Percentiles rank a stretch among this genome's conserved stretches.
These are phyloP conservation scores for Candida tibetensis DNA, from an alignment of 805 yeast species.

Conservation along the genomic window DNA sequence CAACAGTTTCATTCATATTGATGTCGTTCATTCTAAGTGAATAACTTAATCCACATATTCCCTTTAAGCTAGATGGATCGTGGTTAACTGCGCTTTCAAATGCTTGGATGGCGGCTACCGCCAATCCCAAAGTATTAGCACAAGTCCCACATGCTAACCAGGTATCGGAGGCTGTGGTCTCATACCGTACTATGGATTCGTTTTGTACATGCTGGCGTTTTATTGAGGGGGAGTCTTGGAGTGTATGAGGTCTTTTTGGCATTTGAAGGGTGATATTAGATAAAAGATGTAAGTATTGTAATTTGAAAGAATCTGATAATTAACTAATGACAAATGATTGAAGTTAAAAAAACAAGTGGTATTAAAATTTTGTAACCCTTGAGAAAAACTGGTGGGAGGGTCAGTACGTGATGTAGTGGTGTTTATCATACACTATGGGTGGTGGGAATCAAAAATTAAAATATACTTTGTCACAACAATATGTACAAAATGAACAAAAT, in stretches of 20 bases:
- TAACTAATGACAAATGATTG: too few relatives aligned
- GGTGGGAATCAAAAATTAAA: neutral
- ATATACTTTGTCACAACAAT: neutral
- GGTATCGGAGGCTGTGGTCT: conserved; percentile 33
- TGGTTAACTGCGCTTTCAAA: conserved; percentile 43
- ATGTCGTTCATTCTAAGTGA: conserved; percentile 40
- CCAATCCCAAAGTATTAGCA: conserved; percentile 41
- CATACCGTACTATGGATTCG: conserved; percentile 14
- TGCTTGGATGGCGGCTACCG: conserved; percentile 39
- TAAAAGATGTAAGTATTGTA: too few relatives aligned
- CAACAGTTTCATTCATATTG: conserved; percentile 35
- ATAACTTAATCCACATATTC: conserved; percentile 43
- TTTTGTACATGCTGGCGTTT: conserved; percentile 8
- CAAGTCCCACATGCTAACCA: conserved; percentile 49
- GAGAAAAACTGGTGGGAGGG: neutral
- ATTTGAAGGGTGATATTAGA: too few relatives aligned
- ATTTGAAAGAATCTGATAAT: too few relatives aligned
- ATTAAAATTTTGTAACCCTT: neutral
- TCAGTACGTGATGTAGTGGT: neutral
- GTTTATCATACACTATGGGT: neutral
- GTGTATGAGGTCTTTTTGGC: conserved; percentile 11
- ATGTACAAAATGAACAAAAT: too few relatives aligned
- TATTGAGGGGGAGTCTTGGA: conserved; percentile 7
- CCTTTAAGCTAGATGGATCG: conserved; percentile 38
- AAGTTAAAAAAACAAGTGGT: neutral